A percentile compares a stretch with the other conserved stretches of the same genome.
phyloP scores from a whole-genome alignment of 768 basidiomycete species.

The Lanmaoa pseudosensibilis region DNA sequence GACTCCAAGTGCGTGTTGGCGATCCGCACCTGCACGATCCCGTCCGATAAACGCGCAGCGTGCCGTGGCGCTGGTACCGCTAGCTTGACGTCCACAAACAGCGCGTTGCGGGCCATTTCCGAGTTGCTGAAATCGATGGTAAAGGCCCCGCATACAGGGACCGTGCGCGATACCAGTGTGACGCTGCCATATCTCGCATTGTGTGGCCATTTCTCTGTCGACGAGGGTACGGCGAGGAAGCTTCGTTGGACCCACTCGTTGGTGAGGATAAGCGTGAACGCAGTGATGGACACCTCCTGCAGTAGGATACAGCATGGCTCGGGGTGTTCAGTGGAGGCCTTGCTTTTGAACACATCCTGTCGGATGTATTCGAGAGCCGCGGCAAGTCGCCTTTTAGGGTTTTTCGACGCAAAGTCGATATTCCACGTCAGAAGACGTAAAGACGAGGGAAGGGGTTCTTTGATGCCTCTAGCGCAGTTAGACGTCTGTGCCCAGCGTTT shows the following conservation, averaged over 20 bases:
- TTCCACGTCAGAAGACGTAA: slow-evolving; percentile 74
- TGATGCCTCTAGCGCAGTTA: slow-evolving; percentile 36
- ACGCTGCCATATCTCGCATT: slow-evolving; percentile 60
- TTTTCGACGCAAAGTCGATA: slow-evolving; percentile 47
- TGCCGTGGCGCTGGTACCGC: slow-evolving; percentile 34
- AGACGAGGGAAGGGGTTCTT: slow-evolving; percentile 40
- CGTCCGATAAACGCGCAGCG: slow-evolving; percentile 34
- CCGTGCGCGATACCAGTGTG: slow-evolving; percentile 61
- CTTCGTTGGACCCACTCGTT: slow-evolving; percentile 62
- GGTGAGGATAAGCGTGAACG: slow-evolving; percentile 49
- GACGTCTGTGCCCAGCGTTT: slow-evolving; percentile 35
- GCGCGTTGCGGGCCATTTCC: slow-evolving; percentile 50
- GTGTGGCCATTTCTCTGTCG: slow-evolving; percentile 54
- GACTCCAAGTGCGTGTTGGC: slow-evolving; percentile 80
- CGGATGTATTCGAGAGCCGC: slow-evolving; percentile 56
- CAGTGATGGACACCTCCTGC: slow-evolving; percentile 58
- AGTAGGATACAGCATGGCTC: slow-evolving; percentile 64
- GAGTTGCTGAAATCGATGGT: slow-evolving; percentile 56
- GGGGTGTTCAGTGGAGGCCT: slow-evolving; percentile 42
- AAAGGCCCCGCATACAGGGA: slow-evolving; percentile 49
- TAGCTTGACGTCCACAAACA: slow-evolving; percentile 58
- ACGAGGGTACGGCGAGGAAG: slow-evolving; percentile 59
- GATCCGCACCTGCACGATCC: slow-evolving; percentile 52
- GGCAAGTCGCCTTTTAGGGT: slow-evolving; percentile 44
- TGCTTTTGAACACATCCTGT: slow-evolving; percentile 49